phyloP scores from a whole-genome alignment of 306 rosid species.

The Luffa acutangula region DNA sequence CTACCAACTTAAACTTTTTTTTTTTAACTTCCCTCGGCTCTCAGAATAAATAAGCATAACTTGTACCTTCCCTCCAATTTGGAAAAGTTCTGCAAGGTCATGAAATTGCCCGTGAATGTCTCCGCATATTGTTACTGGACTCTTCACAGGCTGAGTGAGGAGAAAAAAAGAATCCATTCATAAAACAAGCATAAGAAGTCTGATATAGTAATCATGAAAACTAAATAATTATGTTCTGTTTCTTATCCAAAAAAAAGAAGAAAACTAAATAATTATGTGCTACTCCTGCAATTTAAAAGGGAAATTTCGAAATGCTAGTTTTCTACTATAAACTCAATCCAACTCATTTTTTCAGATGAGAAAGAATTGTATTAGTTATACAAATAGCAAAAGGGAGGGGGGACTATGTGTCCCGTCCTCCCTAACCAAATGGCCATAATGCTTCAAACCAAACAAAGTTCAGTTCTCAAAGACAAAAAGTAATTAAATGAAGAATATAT shows the following conservation, averaged over 20 bases:
- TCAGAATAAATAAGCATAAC: background rate
- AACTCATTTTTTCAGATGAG: background rate
- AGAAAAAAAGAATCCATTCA: conserved; percentile 11
- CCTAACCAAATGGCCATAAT: background rate
- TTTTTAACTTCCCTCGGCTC: background rate
- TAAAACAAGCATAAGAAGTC: background rate
- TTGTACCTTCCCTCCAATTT: conserved; percentile 97
- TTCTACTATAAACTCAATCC: background rate
- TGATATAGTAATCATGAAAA: background rate
- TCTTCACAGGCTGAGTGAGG: conserved; percentile 82
- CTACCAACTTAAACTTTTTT: background rate
- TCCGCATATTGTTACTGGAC: conserved; percentile 98
- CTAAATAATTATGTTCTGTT: background rate
- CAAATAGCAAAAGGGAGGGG: background rate
- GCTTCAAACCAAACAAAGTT: background rate
- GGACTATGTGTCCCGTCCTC: background rate
- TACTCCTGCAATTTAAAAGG: background rate
- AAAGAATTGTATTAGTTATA: background rate
- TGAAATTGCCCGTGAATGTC: conserved; percentile 99
- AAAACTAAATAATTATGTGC: background rate
- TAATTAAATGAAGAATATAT: background rate
- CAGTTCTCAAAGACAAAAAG: background rate
- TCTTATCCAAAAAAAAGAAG: too few relatives aligned
- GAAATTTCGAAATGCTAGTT: background rate
- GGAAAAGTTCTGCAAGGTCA: conserved; percentile 97